A percentile compares a stretch with the other conserved stretches of the same genome.
Conservation (phyloP, 768 basidiomycete species). For the Mycena epipterygia region DNA sequence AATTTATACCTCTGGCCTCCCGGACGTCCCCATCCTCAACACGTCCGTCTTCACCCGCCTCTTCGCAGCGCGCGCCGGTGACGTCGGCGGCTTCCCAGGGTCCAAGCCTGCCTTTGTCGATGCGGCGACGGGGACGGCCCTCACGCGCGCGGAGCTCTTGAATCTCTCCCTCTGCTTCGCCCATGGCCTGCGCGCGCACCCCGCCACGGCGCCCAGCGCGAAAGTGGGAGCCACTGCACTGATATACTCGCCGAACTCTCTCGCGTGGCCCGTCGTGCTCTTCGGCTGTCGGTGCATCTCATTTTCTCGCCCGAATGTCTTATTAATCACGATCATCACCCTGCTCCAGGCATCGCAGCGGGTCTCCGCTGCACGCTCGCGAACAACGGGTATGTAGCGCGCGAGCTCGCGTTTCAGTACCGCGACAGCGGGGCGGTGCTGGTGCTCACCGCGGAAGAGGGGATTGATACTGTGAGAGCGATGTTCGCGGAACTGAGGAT, state of each 20-base stretch:
- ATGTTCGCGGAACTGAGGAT: constrained; percentile 69
- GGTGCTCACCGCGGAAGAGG: constrained; percentile 73
- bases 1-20: constrained; percentile 63
- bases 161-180: constrained; percentile 70
- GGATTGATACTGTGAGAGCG: constrained; percentile 65
- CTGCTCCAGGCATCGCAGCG: constrained; percentile 67
- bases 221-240: constrained; percentile 70
- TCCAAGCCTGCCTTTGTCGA: constrained; percentile 65
- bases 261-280: constrained; percentile 63
- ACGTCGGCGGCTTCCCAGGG: neutral
- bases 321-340: constrained; percentile 28
- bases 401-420: constrained; percentile 82
- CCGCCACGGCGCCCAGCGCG: constrained; percentile 42
- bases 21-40: constrained; percentile 52
- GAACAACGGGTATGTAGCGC: constrained; percentile 77
- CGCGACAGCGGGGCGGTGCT: constrained; percentile 73
- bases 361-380: constrained; percentile 79
- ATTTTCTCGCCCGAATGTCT: constrained; percentile 12
- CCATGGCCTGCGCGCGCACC: constrained; percentile 67
- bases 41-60: constrained; percentile 66
- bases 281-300: constrained; percentile 55
- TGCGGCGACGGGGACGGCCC: constrained; percentile 64
- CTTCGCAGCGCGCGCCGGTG: constrained; percentile 46
- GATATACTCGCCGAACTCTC: constrained; percentile 77
- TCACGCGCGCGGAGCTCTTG: constrained; percentile 71